Evolutionary conservation across 2,329 filamentous ascomycete species (phyloP).

Genomic region (Ceratocystis eucalypticola): DNA sequence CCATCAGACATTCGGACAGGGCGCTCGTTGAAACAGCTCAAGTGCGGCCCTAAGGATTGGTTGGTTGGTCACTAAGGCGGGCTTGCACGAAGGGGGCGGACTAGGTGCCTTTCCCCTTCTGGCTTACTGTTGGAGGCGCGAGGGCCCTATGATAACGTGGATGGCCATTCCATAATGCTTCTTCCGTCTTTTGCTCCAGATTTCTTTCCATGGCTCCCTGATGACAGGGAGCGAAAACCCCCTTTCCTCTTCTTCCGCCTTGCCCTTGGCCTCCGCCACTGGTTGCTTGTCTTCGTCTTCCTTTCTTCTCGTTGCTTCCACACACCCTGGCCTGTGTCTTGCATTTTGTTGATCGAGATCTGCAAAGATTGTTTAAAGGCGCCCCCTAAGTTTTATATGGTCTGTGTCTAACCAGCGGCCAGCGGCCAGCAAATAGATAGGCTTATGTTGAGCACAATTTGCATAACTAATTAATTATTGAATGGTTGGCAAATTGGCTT

Average conservation of each 20-base stretch:
- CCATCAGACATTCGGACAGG: neutral
- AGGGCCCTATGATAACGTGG: neutral
- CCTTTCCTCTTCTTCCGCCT: neutral
- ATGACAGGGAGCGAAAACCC: neutral
- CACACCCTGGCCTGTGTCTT: neutral
- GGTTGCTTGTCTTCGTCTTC: neutral
- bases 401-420: neutral
- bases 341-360: conserved; percentile 2
- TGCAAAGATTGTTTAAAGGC: conserved; percentile 1
- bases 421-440: neutral
- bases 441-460: neutral
- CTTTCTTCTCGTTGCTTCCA: neutral
- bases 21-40: neutral
- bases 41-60: neutral
- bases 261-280: neutral
- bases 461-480: too few species aligned
- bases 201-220: too few species aligned
- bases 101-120: neutral
- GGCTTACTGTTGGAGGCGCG: neutral
- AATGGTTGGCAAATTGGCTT: neutral
- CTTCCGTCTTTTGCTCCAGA: neutral
- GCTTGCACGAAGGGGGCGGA: neutral
- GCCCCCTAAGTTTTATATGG: neutral
- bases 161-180: neutral
- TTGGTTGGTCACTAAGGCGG: neutral